phyloP scores from a whole-genome alignment of 1,139 yeast species.

The Yamadazyma aaseri region DNA sequence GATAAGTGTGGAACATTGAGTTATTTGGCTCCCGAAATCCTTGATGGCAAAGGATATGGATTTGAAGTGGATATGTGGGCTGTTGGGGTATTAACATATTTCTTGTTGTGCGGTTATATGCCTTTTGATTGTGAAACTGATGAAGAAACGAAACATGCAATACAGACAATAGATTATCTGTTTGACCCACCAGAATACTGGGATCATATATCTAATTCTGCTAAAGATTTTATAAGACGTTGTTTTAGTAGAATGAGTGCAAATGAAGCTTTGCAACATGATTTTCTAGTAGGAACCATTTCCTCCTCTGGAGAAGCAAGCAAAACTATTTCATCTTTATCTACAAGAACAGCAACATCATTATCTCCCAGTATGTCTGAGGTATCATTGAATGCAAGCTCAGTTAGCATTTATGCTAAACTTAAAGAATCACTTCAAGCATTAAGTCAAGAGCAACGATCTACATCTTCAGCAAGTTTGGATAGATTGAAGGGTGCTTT shows the following conservation, averaged over 20 bases:
- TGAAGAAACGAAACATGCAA: slow-evolving; percentile 66
- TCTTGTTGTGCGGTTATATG: slow-evolving; percentile 71
- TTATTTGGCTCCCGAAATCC: slow-evolving; percentile 73
- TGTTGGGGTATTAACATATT: slow-evolving; percentile 69
- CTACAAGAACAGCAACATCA: slow-evolving; percentile 1
- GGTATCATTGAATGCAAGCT: slow-evolving; percentile 6
- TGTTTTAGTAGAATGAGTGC: slow-evolving; percentile 60
- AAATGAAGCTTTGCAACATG: slow-evolving; percentile 46
- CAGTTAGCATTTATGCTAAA: slow-evolving; percentile 9
- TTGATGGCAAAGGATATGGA: slow-evolving; percentile 54
- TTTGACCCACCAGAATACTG: slow-evolving; percentile 64
- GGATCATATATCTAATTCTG: slow-evolving; percentile 51
- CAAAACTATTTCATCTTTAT: neutral
- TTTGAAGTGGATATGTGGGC: slow-evolving; percentile 75
- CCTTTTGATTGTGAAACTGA: slow-evolving; percentile 80
- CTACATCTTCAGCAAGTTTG: slow-evolving; percentile 3
- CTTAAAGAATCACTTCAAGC: slow-evolving; percentile 10
- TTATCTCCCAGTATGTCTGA: slow-evolving; percentile 4
- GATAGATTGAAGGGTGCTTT: slow-evolving; percentile 26
- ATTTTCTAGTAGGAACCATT: too few relatives aligned
- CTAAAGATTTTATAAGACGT: slow-evolving; percentile 55
- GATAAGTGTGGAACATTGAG: slow-evolving; percentile 65
- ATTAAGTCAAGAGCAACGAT: slow-evolving; percentile 5
- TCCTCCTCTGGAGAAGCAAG: slow-evolving; percentile 1
- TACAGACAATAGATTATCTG: slow-evolving; percentile 52